Evolutionary conservation across 768 basidiomycete genomes (phyloP).

Genomic region (Chlorophyllum brunneum): DNA sequence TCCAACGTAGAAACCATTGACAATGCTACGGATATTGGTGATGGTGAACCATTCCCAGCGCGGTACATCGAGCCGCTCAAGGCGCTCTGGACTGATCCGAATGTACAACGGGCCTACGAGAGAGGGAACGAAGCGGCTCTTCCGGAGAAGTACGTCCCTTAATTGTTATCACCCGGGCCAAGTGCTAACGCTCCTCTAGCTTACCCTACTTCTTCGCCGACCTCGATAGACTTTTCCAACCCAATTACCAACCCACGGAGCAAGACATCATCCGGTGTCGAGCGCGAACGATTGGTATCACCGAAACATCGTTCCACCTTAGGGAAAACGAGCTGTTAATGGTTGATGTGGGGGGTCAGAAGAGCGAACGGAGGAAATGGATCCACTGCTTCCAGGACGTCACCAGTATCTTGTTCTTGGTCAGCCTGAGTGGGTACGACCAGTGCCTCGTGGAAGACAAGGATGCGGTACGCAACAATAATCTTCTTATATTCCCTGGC

Average conservation of each 20-base stretch:
- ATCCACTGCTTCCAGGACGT: constrained; percentile 96
- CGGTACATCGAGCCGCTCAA: constrained; percentile 65
- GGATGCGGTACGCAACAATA: constrained; percentile 63
- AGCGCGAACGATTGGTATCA: constrained; percentile 88
- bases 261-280: constrained; percentile 87
- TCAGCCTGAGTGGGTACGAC: constrained; percentile 90
- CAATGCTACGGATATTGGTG: constrained; percentile 65
- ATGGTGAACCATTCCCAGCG: constrained; percentile 76
- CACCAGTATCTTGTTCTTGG: constrained; percentile 88
- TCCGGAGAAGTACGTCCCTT: constrained; percentile 75
- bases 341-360: constrained; percentile 93
- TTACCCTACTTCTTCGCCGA: constrained; percentile 74
- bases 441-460: constrained; percentile 92
- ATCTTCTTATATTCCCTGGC: not conserved
- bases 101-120: constrained; percentile 70
- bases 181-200: constrained; percentile 30
- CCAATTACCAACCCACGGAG: constrained; percentile 68
- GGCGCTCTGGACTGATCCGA: constrained; percentile 72
- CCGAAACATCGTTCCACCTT: constrained; percentile 80
- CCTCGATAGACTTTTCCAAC: constrained; percentile 76
- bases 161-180: not conserved
- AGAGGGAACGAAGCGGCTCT: constrained; percentile 88
- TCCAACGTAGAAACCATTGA: constrained; percentile 61
- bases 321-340: constrained; percentile 83
- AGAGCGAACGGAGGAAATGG: constrained; percentile 91